Evolutionary conservation across 257 asterid genomes (phyloP), one percentile per base, ranked within the genome.

Genomic region (Solanum appendiculatum): DNA sequence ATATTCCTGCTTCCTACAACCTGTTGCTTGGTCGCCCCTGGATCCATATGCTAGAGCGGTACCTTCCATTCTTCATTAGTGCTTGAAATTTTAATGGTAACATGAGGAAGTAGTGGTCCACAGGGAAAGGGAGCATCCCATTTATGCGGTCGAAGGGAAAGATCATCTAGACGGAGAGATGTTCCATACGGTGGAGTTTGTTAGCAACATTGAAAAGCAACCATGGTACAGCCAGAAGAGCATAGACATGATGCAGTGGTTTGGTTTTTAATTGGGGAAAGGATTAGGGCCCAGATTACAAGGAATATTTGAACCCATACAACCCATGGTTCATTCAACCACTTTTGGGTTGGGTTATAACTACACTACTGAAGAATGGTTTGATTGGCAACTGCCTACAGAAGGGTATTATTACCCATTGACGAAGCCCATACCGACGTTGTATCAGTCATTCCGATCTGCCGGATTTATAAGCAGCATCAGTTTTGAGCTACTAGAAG

Each of bases 401-500:
- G 12, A 21, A 7, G 2, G 27, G 63, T 7, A 54, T 10, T 56
- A 56, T 4, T 56, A 21, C 5, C 27, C 2, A 56, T 56, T 56
- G 5, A 7, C 4, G 5, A 0, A 21, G 5, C 13, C 12, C 4
- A 1, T 56, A 9, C 12, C 12, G 20, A 5, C 64, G 0, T 56
- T 56, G 64, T 2, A 56, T 4, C 12, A 56, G 6, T 20, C 27
- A 56, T 56, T 56, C 1, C 2, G 2, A 20, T 56, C 5, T 7
- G 5, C 2, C 21, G 2, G 13, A 1, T 56, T 7, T 2, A 7
- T 42, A 3, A n/a, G 4, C 10, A 12, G 27, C 0, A 7, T 20
- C 25, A 21, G 2, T 1, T 25, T 2, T 20, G 27, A 21, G 25
- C 3, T 20, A 7, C 10, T 56, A 3, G 25, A 18, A 7, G 25